Conservation (phyloP, 176 grass and related monocot genomes). For the Areca catechu region DNA sequence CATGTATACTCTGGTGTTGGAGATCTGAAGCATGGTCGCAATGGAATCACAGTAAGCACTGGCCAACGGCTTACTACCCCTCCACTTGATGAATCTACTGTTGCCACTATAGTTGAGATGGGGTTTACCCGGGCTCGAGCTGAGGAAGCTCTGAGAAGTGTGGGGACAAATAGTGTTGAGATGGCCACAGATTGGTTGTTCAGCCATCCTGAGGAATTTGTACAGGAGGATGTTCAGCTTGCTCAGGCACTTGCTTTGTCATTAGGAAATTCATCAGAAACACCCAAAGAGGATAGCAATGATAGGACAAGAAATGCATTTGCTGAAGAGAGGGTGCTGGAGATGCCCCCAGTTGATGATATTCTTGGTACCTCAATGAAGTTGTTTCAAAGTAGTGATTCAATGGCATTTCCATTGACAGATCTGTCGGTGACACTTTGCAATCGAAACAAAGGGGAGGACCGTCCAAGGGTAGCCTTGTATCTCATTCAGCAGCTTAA, state of each 20-base stretch:
- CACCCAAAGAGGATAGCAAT: constrained; percentile 35
- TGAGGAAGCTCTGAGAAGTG: constrained; percentile 66
- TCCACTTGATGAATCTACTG: constrained; percentile 50
- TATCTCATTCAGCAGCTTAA: constrained; percentile 62
- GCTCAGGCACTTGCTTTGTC: constrained; percentile 80
- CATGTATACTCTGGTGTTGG: constrained; percentile 60
- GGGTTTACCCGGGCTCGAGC: constrained; percentile 64
- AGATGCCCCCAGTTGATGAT: constrained; percentile 43
- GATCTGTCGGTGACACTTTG: constrained; percentile 59
- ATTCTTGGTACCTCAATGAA: constrained; percentile 47
- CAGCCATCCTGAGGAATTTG: constrained; percentile 67
- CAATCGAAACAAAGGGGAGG: constrained; percentile 55
- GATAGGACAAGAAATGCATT: constrained; percentile 21
- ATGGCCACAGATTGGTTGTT: constrained; percentile 92
- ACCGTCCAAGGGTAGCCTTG: constrained; percentile 24
- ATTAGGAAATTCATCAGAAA: constrained; percentile 43
- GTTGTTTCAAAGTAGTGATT: constrained; percentile 37
- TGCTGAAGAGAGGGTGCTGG: constrained; percentile 20
- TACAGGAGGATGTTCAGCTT: constrained; percentile 82
- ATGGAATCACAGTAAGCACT: constrained; percentile 10
- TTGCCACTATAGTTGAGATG: constrained; percentile 81
- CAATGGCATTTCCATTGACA: constrained; percentile 49
- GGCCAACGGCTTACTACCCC: constrained; percentile 32
- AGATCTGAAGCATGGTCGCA: constrained; percentile 38
- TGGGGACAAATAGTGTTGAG: constrained; percentile 71